Evolutionary conservation across 1,284 basidiomycete genomes (phyloP), one percentile per base, ranked within the genome.

Genomic region (Melampsora larici-populina): DNA sequence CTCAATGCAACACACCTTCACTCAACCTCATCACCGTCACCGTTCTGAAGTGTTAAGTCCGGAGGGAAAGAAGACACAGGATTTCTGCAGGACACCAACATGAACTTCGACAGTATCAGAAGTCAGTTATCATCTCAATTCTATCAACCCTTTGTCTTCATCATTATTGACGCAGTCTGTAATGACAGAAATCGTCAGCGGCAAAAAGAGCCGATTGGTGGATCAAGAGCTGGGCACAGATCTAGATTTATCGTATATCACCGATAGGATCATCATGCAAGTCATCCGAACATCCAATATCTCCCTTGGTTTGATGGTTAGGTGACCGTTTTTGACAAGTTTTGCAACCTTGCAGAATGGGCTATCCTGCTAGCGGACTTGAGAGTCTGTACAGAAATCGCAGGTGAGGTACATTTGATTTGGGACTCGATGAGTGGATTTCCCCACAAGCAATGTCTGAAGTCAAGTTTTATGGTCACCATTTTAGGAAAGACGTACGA

Each of bases 231-330:
- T 81, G 31, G 78, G 80, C 18, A 69, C 81, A 26, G 81, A 82
- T 29, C 80, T 83, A 51, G 82, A 83, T 68, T 80, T 83, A 24
- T 81, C 80, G 77, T 83, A 83, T 65, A 79, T 83, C 62, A 82
- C 81, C 13, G 80, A 81, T 63, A 76, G 81, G 36, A 51, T 70
- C 68, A 58, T 70, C 29, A 33, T 70, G 68, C 36, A 51, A 13
- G 26, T 21, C 26, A 2, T n/a, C 36, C 7, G 1, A 7, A 43
- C 40, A 7, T 7, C 5, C 5, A 43, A 43, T 43, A 7, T 43
- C 11, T 7, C 13, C 40, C 40, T 43, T 43, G 5, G 1, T 43
- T 13, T 43, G 1, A 43, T 43, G 40, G 40, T 43, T 11, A 43
- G 40, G 40, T 43, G 40, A 1, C 11, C 11, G 40, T 43, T 43